Conservation (phyloP, 345 rosid species). For the Brassica incana region DNA sequence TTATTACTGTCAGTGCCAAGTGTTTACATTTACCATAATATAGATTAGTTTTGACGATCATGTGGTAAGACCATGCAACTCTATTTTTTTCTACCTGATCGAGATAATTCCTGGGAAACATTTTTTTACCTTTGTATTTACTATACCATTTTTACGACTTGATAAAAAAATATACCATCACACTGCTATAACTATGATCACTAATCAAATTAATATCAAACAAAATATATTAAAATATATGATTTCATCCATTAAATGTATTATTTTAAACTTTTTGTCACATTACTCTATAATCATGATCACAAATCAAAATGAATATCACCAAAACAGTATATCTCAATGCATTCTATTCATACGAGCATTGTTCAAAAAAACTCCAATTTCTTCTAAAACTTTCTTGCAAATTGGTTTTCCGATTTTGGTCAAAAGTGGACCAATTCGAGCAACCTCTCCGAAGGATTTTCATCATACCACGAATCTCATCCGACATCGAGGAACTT, state of each 20-base stretch:
- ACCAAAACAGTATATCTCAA: neutral
- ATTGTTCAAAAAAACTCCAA: neutral
- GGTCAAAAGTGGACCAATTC: too few species aligned
- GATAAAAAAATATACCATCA: neutral
- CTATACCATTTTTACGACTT: neutral
- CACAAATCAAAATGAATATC: neutral
- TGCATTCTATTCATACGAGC: neutral
- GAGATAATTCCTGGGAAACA: neutral
- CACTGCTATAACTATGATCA: neutral
- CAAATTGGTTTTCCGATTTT: neutral
- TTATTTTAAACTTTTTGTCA: neutral
- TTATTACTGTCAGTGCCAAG: constrained; percentile 6
- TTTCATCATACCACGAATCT: too few species aligned
- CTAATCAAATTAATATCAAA: neutral
- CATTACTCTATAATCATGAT: neutral
- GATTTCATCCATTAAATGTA: neutral
- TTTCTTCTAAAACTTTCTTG: neutral
- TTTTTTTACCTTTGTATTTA: neutral
- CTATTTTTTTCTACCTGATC: neutral
- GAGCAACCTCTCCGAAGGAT: too few species aligned
- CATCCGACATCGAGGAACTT: too few species aligned
- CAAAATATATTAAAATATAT: neutral
- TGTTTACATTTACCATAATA: constrained; percentile 7
- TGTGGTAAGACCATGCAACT: neutral
- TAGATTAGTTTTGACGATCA: neutral